These are phyloP conservation scores for Rubus idaeus DNA, from an alignment of 306 rosid genomes.

Conservation along the genomic window DNA sequence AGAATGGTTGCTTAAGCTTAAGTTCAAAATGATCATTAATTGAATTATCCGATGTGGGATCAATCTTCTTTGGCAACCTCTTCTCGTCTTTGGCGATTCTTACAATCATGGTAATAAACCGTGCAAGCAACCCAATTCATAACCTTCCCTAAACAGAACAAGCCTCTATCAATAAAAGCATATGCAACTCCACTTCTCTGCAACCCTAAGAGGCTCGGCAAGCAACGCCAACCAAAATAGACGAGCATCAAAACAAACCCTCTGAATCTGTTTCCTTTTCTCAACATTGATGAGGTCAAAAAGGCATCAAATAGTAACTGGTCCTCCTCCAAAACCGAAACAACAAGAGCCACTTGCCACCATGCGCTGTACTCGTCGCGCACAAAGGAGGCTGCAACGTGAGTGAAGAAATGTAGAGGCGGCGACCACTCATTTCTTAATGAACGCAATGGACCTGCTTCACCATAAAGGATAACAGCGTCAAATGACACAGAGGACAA, in stretches of 20 bases:
- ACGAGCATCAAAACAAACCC: conserved; percentile 49
- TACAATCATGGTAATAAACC: conserved; percentile 56
- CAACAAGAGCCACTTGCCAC: conserved; percentile 52
- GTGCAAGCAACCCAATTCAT: conserved; percentile 51
- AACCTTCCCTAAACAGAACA: conserved; percentile 33
- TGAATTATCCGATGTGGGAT: background rate
- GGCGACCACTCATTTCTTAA: background rate
- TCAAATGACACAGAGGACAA: background rate
- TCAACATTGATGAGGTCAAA: conserved; percentile 31
- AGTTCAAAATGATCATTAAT: too few species aligned
- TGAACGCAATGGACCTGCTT: background rate
- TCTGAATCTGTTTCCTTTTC: conserved; percentile 38
- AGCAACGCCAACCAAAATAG: conserved; percentile 39
- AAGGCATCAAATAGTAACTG: conserved; percentile 35
- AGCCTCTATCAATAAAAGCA: conserved; percentile 31
- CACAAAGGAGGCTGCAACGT: background rate
- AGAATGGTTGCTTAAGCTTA: too few species aligned
- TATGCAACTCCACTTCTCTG: background rate
- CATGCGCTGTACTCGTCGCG: conserved; percentile 20
- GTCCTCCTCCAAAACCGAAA: conserved; percentile 42
- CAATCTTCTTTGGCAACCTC: background rate
- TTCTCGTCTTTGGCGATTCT: conserved; percentile 33
- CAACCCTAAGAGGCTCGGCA: conserved; percentile 5
- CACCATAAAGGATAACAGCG: background rate
- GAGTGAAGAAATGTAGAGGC: background rate